These are phyloP conservation scores for Rusavskia elegans DNA, from an alignment of 495 filamentous ascomycete genomes.

Conservation along the genomic window DNA sequence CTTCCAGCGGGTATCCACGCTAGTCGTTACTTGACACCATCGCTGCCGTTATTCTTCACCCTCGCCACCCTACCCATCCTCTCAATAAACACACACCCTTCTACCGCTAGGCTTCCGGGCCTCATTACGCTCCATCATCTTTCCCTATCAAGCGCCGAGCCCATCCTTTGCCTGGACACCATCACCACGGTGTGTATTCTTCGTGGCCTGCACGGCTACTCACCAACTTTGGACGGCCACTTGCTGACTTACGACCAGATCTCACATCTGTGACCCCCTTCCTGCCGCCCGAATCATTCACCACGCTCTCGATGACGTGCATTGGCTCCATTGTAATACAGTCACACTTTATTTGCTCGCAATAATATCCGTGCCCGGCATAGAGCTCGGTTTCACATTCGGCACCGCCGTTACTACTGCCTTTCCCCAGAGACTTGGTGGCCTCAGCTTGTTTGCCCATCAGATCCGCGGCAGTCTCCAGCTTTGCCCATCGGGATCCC, in stretches of 20 bases:
- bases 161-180: too few species aligned
- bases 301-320: neutral
- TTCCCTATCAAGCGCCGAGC: too few species aligned
- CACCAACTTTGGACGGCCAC: neutral
- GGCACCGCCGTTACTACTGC: neutral
- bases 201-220: neutral
- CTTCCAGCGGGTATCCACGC: too few species aligned
- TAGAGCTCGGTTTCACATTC: neutral
- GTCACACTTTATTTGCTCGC: neutral
- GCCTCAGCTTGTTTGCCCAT: too few species aligned
- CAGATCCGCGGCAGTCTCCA: too few species aligned
- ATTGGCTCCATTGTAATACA: neutral
- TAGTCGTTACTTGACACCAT: too few species aligned
- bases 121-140: too few species aligned
- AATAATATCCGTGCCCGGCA: neutral
- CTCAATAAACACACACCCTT: too few species aligned
- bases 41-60: too few species aligned
- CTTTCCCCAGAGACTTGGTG: neutral
- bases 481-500: too few species aligned
- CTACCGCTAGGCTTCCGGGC: too few species aligned
- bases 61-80: too few species aligned
- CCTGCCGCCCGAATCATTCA: neutral
- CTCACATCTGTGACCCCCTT: neutral
- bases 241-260: neutral
- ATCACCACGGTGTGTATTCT: neutral